Evolutionary conservation across 768 basidiomycete species (phyloP).

Genomic region (Mycena rosella): DNA sequence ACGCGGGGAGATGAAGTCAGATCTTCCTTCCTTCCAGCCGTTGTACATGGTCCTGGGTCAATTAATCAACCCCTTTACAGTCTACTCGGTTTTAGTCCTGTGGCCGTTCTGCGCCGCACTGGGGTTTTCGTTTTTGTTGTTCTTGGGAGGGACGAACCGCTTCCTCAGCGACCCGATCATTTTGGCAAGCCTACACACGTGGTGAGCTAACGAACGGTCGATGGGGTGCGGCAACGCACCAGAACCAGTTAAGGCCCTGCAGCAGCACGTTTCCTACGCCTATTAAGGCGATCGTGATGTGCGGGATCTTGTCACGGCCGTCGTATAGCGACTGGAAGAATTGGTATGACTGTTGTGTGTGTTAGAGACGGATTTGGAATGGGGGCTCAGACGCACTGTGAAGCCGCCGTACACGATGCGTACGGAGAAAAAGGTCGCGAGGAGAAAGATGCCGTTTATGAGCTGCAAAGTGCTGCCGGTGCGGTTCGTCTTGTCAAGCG

Average conservation of each 20-base stretch:
- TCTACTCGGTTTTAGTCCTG: slow-evolving; percentile 18
- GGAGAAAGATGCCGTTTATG: slow-evolving; percentile 77
- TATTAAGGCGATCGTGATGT: slow-evolving; percentile 63
- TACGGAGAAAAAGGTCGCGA: slow-evolving; percentile 76
- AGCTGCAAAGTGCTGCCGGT: slow-evolving; percentile 78
- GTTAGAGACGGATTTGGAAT: background rate
- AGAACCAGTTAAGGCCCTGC: slow-evolving; percentile 82
- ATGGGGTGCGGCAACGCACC: slow-evolving; percentile 59
- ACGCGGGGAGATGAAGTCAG: background rate
- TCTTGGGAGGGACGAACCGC: slow-evolving; percentile 60
- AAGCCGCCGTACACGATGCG: slow-evolving; percentile 79
- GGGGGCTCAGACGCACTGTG: slow-evolving; percentile 44
- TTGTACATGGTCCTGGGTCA: background rate
- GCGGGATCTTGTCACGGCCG: slow-evolving; percentile 67
- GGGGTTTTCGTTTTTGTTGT: background rate
- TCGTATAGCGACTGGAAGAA: slow-evolving; percentile 73
- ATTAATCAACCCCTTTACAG: background rate
- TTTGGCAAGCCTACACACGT: slow-evolving; percentile 71
- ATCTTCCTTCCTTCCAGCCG: slow-evolving; percentile 1
- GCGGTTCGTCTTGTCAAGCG: slow-evolving; percentile 80
- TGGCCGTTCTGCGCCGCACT: slow-evolving; percentile 25
- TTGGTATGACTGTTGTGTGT: slow-evolving; percentile 64
- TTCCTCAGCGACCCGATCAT: slow-evolving; percentile 77
- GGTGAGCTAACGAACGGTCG: slow-evolving; percentile 5
- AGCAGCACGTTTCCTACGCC: slow-evolving; percentile 73